These are phyloP conservation scores for Tylopilus balloui DNA, from an alignment of 768 basidiomycete species.

Conservation along the genomic window DNA sequence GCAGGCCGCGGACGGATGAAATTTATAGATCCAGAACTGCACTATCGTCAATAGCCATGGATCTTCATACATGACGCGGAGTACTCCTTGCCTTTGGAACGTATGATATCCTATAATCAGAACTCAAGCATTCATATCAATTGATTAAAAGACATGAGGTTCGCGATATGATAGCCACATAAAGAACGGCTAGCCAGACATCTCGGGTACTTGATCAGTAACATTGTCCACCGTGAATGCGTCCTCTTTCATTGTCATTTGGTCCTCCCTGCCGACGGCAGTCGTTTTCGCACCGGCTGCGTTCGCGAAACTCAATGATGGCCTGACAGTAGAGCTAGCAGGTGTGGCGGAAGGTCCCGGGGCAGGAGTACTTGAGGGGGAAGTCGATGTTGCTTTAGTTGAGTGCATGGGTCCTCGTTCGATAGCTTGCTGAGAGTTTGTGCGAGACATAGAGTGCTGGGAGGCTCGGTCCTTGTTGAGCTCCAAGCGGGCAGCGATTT, in stretches of 20 bases:
- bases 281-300: constrained; percentile 47
- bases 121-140: background rate
- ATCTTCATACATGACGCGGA: background rate
- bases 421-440: constrained; percentile 42
- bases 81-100: background rate
- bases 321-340: constrained; percentile 50
- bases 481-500: constrained; percentile 62
- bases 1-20: constrained; percentile 66
- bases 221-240: constrained; percentile 3
- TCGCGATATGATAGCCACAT: constrained; percentile 12
- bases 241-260: constrained; percentile 10
- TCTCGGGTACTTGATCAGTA: constrained; percentile 17
- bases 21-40: constrained; percentile 55
- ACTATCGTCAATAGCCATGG: constrained; percentile 23
- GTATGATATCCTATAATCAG: constrained; percentile 1
- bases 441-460: constrained; percentile 44
- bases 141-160: constrained; percentile 2
- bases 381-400: constrained; percentile 33
- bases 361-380: constrained; percentile 6
- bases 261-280: constrained; percentile 15
- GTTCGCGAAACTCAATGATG: constrained; percentile 77
- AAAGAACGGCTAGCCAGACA: constrained; percentile 16
- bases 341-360: constrained; percentile 27
- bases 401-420: constrained; percentile 39
- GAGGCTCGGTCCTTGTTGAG: constrained; percentile 32